Evolutionary conservation across 192 early-diverging fungal genomes (phyloP).

Genomic region (Rhizophagus prolifer): DNA sequence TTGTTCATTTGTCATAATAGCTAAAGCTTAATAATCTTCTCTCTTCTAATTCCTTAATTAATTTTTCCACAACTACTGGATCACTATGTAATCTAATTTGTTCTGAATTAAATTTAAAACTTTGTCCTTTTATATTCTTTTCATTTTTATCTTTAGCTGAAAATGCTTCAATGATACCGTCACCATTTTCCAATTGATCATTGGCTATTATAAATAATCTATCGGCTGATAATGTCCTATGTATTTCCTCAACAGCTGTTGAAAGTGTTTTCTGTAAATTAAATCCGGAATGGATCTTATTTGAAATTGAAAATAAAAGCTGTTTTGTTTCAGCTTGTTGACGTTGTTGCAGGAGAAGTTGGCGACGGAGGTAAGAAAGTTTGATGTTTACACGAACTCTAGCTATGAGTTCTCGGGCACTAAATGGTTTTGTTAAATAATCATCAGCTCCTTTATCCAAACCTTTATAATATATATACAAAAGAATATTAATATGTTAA

Average conservation of each 20-base stretch:
- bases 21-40: neutral
- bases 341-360: slow-evolving; percentile 41
- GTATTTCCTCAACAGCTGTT: slow-evolving; percentile 36
- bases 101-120: neutral
- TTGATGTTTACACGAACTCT: slow-evolving; percentile 56
- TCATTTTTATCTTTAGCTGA: neutral
- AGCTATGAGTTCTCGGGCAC: slow-evolving; percentile 51
- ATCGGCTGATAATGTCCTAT: slow-evolving; percentile 40
- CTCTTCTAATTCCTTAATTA: neutral
- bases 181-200: slow-evolving; percentile 7
- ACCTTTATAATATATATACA: slow-evolving; percentile 15
- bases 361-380: slow-evolving; percentile 42
- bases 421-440: slow-evolving; percentile 53
- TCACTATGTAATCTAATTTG: slow-evolving; percentile 2
- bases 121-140: neutral
- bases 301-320: slow-evolving; percentile 40
- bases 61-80: neutral
- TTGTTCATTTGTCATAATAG: neutral
- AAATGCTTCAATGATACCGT: neutral
- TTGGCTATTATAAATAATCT: slow-evolving; percentile 34
- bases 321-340: slow-evolving; percentile 41
- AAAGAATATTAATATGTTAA: too few species aligned
- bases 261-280: slow-evolving; percentile 35
- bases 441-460: slow-evolving; percentile 60
- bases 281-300: slow-evolving; percentile 37